Evolutionary conservation across 805 yeast genomes (phyloP), one percentile per base, ranked within the genome.

Genomic region (Nakazawaea ambrosiae): DNA sequence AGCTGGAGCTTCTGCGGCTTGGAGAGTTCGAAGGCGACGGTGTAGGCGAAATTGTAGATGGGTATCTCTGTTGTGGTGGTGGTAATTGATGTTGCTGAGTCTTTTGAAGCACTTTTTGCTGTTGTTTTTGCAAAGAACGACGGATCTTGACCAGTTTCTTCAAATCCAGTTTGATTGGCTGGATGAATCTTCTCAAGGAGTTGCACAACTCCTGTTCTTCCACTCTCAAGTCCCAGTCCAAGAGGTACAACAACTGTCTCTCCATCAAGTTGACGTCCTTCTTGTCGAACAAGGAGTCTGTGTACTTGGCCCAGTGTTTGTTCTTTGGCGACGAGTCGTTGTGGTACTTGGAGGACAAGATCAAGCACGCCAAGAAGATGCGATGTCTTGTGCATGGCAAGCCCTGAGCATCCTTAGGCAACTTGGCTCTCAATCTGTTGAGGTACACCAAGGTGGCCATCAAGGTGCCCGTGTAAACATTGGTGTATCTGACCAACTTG

Each of bases 221-320:
- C 28, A 74, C 68, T 40, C 63, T 58, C 44, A 81, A 61, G 54
- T 83, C 81, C 88, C 89, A 83, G 57, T 81, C 71, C 53, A 83
- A 61, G 35, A 82, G 63, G 50, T 68, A 75, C 36, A 82, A 63
- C 42, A 83, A 61, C 57, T 83, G 90, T 53, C 86, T 73, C 59
- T 83, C 94, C 88, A 83, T 83, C 44, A 81, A 63, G 56, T 81
- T 82, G 46, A 83, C 75, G 54, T 83, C 94, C 45, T 76, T 76
- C 39, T 69, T 58, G 33, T 67, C 62, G 59, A 83, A 81, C 29
- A 83, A 64, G 2, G 85, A 87, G 49, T 82, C 88, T 5, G 90
- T 79, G 58, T 80, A 80, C 48, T 70, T 73, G 28, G 86, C 78
- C 94, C 94, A 83, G 57, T 82, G 88, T 46, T 67, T 66, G 59